phyloP scores from a whole-genome alignment of 176 grass and related monocot genomes.

The Phyllostachys edulis region DNA sequence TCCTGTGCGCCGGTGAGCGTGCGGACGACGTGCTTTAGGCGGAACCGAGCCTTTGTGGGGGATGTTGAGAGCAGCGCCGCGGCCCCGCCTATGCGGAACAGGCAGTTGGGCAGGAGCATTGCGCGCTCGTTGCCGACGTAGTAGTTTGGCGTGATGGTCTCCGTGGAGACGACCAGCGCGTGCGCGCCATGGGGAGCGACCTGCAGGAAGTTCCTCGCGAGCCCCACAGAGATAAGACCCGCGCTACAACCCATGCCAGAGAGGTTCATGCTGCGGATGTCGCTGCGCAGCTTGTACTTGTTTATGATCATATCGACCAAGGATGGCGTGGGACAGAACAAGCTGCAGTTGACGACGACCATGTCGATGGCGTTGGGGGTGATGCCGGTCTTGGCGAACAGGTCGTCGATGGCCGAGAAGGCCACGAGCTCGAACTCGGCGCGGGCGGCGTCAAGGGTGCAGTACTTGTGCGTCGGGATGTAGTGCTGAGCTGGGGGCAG shows the following conservation, averaged over 20 bases:
- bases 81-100: conserved; percentile 26
- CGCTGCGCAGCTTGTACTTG: background rate
- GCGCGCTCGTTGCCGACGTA: background rate
- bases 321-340: background rate
- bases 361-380: background rate
- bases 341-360: background rate
- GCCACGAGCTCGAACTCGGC: background rate
- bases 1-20: background rate
- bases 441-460: conserved; percentile 15
- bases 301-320: background rate
- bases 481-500: background rate
- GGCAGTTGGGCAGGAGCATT: conserved; percentile 29
- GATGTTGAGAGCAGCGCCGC: conserved; percentile 2
- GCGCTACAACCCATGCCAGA: conserved; percentile 7
- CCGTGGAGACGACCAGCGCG: background rate
- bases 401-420: conserved; percentile 4
- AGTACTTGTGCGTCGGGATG: background rate
- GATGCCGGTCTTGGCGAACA: background rate
- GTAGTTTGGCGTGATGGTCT: background rate
- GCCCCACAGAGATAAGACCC: background rate
- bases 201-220: background rate
- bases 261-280: background rate
- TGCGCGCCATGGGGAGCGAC: background rate
- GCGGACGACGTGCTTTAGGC: background rate
- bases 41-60: background rate